Evolutionary conservation across 345 rosid genomes (phyloP).

Genomic region (Rhizophora mangle): DNA sequence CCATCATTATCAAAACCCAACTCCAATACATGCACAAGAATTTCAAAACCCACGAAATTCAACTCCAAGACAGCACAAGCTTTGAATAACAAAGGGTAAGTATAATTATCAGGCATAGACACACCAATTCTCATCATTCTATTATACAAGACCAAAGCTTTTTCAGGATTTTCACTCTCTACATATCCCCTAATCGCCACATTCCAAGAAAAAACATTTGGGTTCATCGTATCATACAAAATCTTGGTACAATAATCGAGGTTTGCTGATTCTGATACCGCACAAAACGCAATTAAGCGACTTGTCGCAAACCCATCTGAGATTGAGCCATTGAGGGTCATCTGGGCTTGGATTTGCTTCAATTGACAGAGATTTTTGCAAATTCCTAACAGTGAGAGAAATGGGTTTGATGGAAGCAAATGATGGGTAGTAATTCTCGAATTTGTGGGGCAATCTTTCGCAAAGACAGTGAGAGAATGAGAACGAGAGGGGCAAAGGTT

Average conservation of each 20-base stretch:
- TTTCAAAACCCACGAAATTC: conserved; percentile 40
- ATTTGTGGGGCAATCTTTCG: conserved; percentile 32
- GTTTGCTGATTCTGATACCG: conserved; percentile 51
- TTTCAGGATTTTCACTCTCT: conserved; percentile 42
- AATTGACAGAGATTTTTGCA: conserved; percentile 53
- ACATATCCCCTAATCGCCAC: conserved; percentile 57
- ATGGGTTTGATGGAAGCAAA: conserved; percentile 52
- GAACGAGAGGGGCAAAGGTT: conserved; percentile 16
- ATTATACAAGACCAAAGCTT: conserved; percentile 48
- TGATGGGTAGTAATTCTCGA: conserved; percentile 40
- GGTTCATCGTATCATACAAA: conserved; percentile 35
- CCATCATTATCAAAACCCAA: conserved; percentile 54
- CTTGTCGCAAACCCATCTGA: conserved; percentile 58
- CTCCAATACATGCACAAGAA: conserved; percentile 64
- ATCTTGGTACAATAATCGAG: conserved; percentile 57
- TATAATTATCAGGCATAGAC: conserved; percentile 62
- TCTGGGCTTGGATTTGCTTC: conserved; percentile 74
- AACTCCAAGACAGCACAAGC: conserved; percentile 46
- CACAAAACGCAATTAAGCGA: conserved; percentile 60
- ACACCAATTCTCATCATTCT: conserved; percentile 54
- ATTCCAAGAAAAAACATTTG: conserved; percentile 70
- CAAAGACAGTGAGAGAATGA: conserved; percentile 42
- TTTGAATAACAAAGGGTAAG: conserved; percentile 67
- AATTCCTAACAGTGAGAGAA: conserved; percentile 53
- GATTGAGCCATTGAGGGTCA: conserved; percentile 47